Evolutionary conservation across 768 basidiomycete species (phyloP), one percentile per base, ranked within the genome.

Genomic region (Russula ochroleuca): DNA sequence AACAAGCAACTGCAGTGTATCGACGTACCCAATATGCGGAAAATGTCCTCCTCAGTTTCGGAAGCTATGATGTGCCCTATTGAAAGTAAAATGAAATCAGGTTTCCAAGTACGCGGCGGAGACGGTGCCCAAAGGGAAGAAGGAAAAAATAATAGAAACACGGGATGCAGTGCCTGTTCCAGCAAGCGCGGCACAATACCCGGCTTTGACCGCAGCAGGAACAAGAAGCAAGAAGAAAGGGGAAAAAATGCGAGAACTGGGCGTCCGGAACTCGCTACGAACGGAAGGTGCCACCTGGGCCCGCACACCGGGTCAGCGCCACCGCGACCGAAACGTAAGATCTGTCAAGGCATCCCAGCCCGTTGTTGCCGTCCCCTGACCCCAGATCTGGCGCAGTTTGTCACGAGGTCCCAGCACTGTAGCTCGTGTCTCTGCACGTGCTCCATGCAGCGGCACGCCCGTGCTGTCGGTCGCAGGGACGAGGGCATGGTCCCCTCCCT

Each of bases 1-100:
- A n/a, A n/a, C 21, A 40, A 53, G 19, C 21, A 28, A 47, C 13
- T 43, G n/a, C 8, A 9, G 50, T 28, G 41, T 45, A 52, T 8
- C 13, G 19, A 72, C 76, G 61, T 61, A 78, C 83, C 80, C 45
- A 98, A 76, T 40, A 86, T 86, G 21, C 78, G 75, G 69, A 97
- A 94, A 40, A 98, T 95, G 67, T 94, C 90, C 70, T 86, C 79
- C 73, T 97, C 94, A 0, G 88, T 93, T 70, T 87, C 85, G 0
- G 90, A 90, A 3, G 92, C 92, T 21, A 95, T 73, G 8, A 93
- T 71, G 7, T 74, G 78, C 19, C 89, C 91, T 90, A 63, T 35
- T 47, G 59, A 41, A 48, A 58, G 1, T 15, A 11, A 11, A 38
- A 64, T 25, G 7, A 14, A 7, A 61, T 61, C 33, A 54, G 57